Conservation (phyloP, 2,329 filamentous ascomycete genomes). For the Plenodomus lindquistii region DNA sequence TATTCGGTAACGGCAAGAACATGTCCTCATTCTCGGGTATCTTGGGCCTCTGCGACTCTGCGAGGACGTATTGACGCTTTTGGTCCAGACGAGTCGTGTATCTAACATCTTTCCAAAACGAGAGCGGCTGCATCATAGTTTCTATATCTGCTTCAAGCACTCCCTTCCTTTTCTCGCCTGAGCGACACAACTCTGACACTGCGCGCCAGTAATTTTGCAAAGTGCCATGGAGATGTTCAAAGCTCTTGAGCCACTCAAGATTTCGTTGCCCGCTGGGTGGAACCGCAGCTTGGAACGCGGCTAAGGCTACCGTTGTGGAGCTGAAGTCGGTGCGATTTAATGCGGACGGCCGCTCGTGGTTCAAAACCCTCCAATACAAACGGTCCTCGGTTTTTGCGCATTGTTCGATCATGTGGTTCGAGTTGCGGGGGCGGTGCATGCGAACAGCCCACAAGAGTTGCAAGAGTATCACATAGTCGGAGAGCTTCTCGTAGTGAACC, state of each 20-base stretch:
- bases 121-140: background rate
- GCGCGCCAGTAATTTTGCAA: slow-evolving; percentile 12
- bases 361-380: slow-evolving; percentile 5
- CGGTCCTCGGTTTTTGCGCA: slow-evolving; percentile 11
- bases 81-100: slow-evolving; percentile 2
- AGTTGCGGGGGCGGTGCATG: slow-evolving; percentile 11
- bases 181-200: too few relatives aligned
- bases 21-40: background rate
- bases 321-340: background rate
- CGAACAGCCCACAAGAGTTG: slow-evolving; percentile 16
- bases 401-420: slow-evolving; percentile 1
- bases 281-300: background rate
- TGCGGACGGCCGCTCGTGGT: background rate
- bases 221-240: slow-evolving; percentile 3
- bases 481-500: slow-evolving; percentile 17
- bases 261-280: slow-evolving; percentile 8
- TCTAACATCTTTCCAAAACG: slow-evolving; percentile 1
- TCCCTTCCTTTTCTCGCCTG: too few relatives aligned
- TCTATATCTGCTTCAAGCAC: slow-evolving; percentile 4
- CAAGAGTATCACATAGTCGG: slow-evolving; percentile 10
- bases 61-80: slow-evolving; percentile 5
- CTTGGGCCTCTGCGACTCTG: slow-evolving; percentile 3
- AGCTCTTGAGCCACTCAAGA: slow-evolving; percentile 4
- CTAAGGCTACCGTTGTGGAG: background rate
- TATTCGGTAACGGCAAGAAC: slow-evolving; percentile 5